Base-by-base conservation (phyloP, 306 rosid genomes). In the Erythrophleum fordii region DNA sequence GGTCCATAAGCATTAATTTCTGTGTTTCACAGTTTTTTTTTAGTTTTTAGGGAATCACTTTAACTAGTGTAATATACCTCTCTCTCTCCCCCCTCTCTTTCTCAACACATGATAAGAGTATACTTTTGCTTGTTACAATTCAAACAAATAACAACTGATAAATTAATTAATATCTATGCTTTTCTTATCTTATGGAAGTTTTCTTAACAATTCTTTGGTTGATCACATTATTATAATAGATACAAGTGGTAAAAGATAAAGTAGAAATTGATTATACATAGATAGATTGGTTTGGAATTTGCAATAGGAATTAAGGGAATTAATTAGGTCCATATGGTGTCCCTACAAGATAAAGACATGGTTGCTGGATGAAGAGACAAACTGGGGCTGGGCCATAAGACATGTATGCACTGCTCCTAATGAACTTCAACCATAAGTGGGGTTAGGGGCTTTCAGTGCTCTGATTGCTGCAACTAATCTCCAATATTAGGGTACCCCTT, bases 311-410 rank as follows among this genome's bases (percentile, higher is more conserved):
- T 1, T 31, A 26, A 65, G 42, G 73, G 17, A 23, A 29, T 49
- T n/a, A n/a, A n/a, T n/a, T 26, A 64, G 52, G 79, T 60, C 78
- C 49, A 69, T 1, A n/a, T n/a, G 59, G 69, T 62, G 67, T 28
- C 67, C 69, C 69, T 34, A 62, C 69, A 62, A 31, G 44, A 62
- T 0, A 60, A 14, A 18, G 41, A 31, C 69, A 1, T 31, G 8
- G 52, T 42, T 41, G 0, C 16, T 11, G 42, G 31, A 0, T 42
- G 20, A 0, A 44, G 25, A 39, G 73, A 66, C 73, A 22, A 20
- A 10, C 51, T 37, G 48, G 51, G 49, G 51, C 12, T 64, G 13
- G 37, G 13, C 14, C 45, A 64, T 8, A 7, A 62, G 34, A 17
- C 25, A 13, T 16, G 23, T 0, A 31, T 14, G 69, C 34, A 64